Evolutionary conservation across 2,329 filamentous ascomycete genomes (phyloP).

Genomic region (Colletotrichum tropicale): DNA sequence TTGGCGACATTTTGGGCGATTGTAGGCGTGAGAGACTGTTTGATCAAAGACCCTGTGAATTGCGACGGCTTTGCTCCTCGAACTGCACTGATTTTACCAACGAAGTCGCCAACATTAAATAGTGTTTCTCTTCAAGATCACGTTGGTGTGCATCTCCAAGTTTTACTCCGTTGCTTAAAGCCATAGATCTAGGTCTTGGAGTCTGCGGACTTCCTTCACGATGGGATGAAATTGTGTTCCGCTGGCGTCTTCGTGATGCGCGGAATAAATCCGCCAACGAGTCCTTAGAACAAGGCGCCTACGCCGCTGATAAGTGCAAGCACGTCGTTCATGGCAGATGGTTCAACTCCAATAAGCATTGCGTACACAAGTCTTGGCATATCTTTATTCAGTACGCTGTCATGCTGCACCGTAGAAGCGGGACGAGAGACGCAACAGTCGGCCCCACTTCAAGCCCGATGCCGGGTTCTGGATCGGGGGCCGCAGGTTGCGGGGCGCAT

Average conservation of each 20-base stretch:
- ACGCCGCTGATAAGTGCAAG: neutral
- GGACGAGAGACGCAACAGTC: neutral
- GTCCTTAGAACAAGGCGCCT: neutral
- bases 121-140: fast-evolving
- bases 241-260: neutral
- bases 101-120: neutral
- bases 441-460: neutral
- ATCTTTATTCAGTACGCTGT: neutral
- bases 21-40: neutral
- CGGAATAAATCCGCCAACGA: neutral
- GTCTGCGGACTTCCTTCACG: neutral
- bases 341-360: neutral
- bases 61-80: neutral
- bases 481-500: neutral
- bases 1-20: neutral
- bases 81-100: fast-evolving
- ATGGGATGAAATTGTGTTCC: neutral
- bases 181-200: neutral
- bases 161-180: neutral
- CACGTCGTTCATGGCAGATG: neutral
- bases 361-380: neutral
- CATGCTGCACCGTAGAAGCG: neutral
- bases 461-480: neutral
- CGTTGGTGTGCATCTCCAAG: fast-evolving
- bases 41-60: neutral